Base-by-base conservation (phyloP, 306 rosid species). In the Dalbergia oliveri region DNA sequence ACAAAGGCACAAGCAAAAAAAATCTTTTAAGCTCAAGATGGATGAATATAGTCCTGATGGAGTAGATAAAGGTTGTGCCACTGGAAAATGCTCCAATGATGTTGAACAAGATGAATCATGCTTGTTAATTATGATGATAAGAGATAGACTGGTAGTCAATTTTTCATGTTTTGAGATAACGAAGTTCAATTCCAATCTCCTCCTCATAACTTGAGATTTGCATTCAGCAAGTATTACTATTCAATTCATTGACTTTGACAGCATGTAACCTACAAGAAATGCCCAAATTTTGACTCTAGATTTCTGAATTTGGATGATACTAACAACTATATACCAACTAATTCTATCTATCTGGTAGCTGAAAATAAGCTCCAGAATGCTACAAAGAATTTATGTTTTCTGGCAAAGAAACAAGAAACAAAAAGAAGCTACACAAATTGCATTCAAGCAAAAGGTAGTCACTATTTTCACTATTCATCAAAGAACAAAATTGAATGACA, bases 1-100 rank as follows among this genome's bases (percentile, higher is more conserved):
- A 37, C 49, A 85, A 63, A 88, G 15, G 54, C 75, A 75, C 79
- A 83, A 9, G 62, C 73, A 67, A 51, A 79, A 79, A 78, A 53
- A 77, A 70, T 72, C 73, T 34, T 73, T 77, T 69, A 26, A 68
- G 57, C 78, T 72, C 65, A 50, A 72, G 12, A 77, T n/a, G n/a
- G n/a, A 62, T 54, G 74, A 82, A 65, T n/a, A 47, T 47, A 47
- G 37, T 50, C 43, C 3, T n/a, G n/a, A n/a, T n/a, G n/a, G n/a
- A n/a, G n/a, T n/a, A n/a, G n/a, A n/a, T n/a, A n/a, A n/a, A n/a
- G n/a, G n/a, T n/a, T n/a, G n/a, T n/a, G n/a, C n/a, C n/a, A n/a
- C n/a, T n/a, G n/a, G n/a, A n/a, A n/a, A n/a, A n/a, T n/a, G n/a
- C n/a, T n/a, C n/a, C n/a, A n/a, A n/a, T 2, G 31, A 26, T 26